A percentile compares a stretch with the other conserved stretches of the same genome.
phyloP scores from a whole-genome alignment of 2,329 filamentous ascomycete genomes.

The Helotiales sp. region DNA sequence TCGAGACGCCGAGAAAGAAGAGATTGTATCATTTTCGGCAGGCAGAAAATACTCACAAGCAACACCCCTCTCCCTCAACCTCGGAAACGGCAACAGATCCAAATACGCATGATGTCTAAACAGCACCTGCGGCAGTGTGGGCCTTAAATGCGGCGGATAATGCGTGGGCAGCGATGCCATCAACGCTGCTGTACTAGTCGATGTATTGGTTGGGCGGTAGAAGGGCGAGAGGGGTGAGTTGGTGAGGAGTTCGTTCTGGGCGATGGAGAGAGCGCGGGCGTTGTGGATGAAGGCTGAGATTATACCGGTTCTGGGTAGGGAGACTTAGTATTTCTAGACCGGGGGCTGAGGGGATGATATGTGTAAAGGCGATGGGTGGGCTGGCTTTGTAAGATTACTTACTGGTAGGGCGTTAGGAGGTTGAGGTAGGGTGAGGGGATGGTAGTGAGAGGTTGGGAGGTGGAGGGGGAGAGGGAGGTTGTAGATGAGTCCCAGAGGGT shows the following conservation, averaged over 20 bases:
- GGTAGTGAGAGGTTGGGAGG: too few species aligned
- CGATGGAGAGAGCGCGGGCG: conserved; percentile 38
- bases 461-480: neutral
- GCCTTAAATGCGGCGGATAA: conserved; percentile 43
- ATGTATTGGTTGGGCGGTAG: conserved; percentile 35
- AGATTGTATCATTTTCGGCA: neutral
- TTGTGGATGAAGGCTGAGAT: conserved; percentile 39
- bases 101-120: conserved; percentile 46
- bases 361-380: too few species aligned
- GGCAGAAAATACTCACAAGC: conserved; percentile 10
- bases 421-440: conserved; percentile 25
- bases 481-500: neutral
- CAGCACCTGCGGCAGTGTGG: conserved; percentile 47
- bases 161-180: neutral
- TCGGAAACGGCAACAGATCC: conserved; percentile 46
- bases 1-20: too few species aligned
- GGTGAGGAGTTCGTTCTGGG: conserved; percentile 25
- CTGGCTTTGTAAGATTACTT: too few species aligned
- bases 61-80: conserved; percentile 43
- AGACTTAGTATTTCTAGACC: too few species aligned
- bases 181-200: neutral
- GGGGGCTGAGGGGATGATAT: too few species aligned
- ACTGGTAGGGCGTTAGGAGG: conserved; percentile 30
- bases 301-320: too few species aligned
- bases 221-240: conserved; percentile 42